Evolutionary conservation across 2,329 filamentous ascomycete genomes (phyloP), one percentile per base, ranked within the genome.

Genomic region (Huntiella abstrusa): DNA sequence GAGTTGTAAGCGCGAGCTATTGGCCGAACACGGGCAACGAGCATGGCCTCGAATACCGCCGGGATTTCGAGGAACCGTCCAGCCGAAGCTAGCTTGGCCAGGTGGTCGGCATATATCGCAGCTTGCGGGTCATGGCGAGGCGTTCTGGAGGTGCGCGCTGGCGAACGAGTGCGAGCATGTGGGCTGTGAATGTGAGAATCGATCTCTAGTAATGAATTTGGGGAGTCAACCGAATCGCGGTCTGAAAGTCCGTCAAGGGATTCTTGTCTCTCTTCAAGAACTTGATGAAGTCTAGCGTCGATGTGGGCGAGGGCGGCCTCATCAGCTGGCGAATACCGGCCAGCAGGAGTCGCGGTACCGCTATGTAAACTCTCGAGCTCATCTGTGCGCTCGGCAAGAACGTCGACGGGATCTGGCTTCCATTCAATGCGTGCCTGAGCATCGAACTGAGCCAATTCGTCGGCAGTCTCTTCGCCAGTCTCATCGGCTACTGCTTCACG

Each of bases 391-490:
- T 8, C 28, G 10, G 56, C 52, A 36, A 60, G 66, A 4, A 62
- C 56, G 12, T 55, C 60, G 19, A 69, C 66, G 4, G 68, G 65
- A 16, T 65, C 64, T 2, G 76, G 71, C 67, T 91, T 87, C 84
- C 87, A 94, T 59, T 91, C 87, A 55, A 95, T 84, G 52, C 80
- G 74, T 62, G 85, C 81, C 47, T 80, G 81, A 59, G 92, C 87
- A 60, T 94, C 83, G 56, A 86, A 92, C 60, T 94, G 85, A 38
- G 80, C 80, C 85, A 85, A 94, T 59, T 95, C 87, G 54, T 80
- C 77, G 43, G 85, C 80, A 41, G 77, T 64, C 34, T 73, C 72
- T 15, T 70, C 65, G 7, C 7, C 42, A 7, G 35, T n/a, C 35
- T 49, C 44, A n/a, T 55, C 56, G 3, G 57, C 50, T 37, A 46